Conservation (phyloP, 225 moss, liverwort and hornwort genomes). For the Marchantia paleacea region DNA sequence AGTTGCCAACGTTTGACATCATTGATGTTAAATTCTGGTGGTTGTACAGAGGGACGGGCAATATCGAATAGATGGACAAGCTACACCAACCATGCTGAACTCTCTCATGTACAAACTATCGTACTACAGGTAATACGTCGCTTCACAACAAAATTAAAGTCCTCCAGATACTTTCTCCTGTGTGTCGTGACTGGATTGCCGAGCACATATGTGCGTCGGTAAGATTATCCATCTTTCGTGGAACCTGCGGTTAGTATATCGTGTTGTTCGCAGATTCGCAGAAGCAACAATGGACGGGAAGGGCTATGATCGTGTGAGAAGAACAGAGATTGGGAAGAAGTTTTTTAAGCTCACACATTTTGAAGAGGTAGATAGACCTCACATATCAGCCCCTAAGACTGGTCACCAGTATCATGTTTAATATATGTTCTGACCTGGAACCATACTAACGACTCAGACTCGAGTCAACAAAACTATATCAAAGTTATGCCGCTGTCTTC, state of each 20-base stretch:
- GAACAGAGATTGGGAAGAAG: constrained; percentile 92
- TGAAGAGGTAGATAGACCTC: constrained; percentile 68
- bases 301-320: constrained; percentile 90
- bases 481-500: no score
- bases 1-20: background rate
- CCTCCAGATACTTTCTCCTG: background rate
- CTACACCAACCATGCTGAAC: constrained; percentile 97
- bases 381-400: background rate
- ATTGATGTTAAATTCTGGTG: background rate
- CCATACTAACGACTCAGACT: background rate
- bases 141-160: background rate
- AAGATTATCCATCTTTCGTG: background rate
- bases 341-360: constrained; percentile 88
- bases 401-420: background rate
- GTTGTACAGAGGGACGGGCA: constrained; percentile 82
- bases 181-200: background rate
- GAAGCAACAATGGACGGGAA: constrained; percentile 94
- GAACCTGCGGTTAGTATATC: background rate
- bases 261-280: constrained; percentile 63
- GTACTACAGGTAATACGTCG: constrained; percentile 71
- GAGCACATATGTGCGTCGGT: background rate
- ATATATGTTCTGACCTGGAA: background rate
- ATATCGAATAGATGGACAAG: constrained; percentile 88
- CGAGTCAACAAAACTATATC: no score
- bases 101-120: constrained; percentile 97